Conservation (phyloP, 164 flowering plant genomes). For the Chimonanthus salicifolius region DNA sequence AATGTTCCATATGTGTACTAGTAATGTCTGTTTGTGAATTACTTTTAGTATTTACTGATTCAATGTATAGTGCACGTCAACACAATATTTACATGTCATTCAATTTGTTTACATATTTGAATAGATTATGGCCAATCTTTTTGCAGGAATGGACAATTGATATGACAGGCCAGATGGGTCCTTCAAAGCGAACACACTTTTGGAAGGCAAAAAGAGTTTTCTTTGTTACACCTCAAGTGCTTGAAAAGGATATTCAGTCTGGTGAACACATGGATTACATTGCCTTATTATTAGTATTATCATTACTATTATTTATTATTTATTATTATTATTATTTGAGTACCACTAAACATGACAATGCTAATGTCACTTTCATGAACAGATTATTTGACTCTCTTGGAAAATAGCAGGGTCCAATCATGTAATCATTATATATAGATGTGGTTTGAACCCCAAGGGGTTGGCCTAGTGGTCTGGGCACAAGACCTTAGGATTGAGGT, state of each 20-base stretch:
- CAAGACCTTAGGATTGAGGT: too few species aligned
- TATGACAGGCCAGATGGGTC: constrained; percentile 79
- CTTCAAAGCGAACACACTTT: constrained; percentile 53
- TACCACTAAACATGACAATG: background rate
- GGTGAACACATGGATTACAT: constrained; percentile 35
- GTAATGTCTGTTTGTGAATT: too few species aligned
- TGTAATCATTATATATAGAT: too few species aligned
- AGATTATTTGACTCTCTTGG: too few species aligned
- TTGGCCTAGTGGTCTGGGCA: too few species aligned
- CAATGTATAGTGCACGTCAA: too few species aligned
- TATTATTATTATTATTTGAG: background rate
- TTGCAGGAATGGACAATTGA: constrained; percentile 99
- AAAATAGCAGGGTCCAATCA: too few species aligned
- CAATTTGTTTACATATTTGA: constrained; percentile 15
- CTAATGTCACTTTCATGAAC: background rate
- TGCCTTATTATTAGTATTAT: background rate
- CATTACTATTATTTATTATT: background rate
- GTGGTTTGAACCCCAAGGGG: too few species aligned
- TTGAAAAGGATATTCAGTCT: constrained; percentile 89
- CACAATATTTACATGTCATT: background rate
- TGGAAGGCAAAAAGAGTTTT: constrained; percentile 89
- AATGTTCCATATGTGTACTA: too few species aligned
- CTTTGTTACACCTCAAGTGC: constrained; percentile 94
- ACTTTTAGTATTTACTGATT: too few species aligned
- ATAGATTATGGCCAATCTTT: constrained; percentile 31